Base-by-base conservation (phyloP, 139 green algal genomes). In the Asterochloris erici region DNA sequence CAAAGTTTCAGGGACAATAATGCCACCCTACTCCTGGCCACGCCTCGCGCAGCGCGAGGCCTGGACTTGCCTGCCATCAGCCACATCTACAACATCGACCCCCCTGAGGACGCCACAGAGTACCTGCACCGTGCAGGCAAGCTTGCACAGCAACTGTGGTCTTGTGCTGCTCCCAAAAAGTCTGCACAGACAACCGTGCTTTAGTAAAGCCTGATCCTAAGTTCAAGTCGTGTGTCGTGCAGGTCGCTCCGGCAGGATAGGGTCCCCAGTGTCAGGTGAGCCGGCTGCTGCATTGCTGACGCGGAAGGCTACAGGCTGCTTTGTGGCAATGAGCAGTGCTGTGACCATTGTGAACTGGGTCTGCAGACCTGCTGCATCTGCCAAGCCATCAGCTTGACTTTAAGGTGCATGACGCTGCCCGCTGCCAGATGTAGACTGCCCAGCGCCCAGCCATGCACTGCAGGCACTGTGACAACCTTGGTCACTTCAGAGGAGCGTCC, bases 111-210 rank as follows among this genome's bases (percentile, higher is more conserved):
- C 69, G 83, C 87, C 0, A 86, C 83, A 1, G 84, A 94, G 38
- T 98, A 98, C 85, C 84, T 97, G 68, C 95, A 98, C 78, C 79
- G 91, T 10, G 94, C 93, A 2, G 95, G 95, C 14, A 87, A 95
- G 12, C 90, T 91, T 1, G 95, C 93, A 0, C 84, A 94, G 28
- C 93, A 96, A 24, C 91, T 94, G 11, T 89, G 85, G 47, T 84
- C 80, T 21, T 86, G 81, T 14, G n/a, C 66, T 68, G 82, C 82
- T 84, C 81, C 14, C 75, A 26, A 9, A 6, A 63, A 1, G 24
- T 77, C 23, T 23, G 62, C 38, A 14, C 74, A 9, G 1, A 74
- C n/a, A 66, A 83, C 86, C 38, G 6, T 54, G 38, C 2, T 54
- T 2, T 54, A n/a, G 38, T 54, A 6, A 6, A 54, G 38, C 38